Percentiles rank a stretch among this genome's conserved stretches.
Evolutionary conservation across 345 rosid genomes (phyloP).

Genomic region (Atalantia buxifolia): DNA sequence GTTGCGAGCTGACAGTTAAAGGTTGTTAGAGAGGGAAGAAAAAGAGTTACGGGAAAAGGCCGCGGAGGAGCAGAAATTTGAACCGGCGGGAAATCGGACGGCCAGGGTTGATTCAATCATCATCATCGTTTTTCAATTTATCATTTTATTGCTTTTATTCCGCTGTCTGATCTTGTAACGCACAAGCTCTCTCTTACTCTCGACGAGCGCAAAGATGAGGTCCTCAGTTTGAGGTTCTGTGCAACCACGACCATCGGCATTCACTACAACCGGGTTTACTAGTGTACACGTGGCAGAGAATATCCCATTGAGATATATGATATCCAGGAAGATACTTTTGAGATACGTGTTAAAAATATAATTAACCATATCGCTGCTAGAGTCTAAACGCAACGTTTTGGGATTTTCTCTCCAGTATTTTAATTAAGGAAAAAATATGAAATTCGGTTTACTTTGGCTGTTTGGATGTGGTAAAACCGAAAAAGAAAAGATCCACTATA

Average conservation of each 20-base stretch:
- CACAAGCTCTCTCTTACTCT: background rate
- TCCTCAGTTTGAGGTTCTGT: background rate
- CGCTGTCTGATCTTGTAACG: background rate
- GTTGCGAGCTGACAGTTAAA: background rate
- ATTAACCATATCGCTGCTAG: background rate
- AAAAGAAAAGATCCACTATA: background rate
- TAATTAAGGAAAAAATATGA: too few species aligned
- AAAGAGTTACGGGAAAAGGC: conserved; percentile 41
- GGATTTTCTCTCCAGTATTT: too few species aligned
- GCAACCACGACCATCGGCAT: background rate
- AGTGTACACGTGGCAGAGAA: background rate
- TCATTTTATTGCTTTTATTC: too few species aligned
- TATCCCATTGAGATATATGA: background rate
- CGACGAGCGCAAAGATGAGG: conserved; percentile 12
- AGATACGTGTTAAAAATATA: too few species aligned
- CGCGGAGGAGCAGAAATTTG: conserved; percentile 46
- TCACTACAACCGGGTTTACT: background rate
- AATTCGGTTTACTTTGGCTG: background rate
- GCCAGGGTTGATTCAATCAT: conserved; percentile 68
- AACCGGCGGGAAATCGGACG: conserved; percentile 55
- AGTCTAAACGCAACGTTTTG: background rate
- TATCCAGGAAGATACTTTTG: too few species aligned
- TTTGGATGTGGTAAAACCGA: background rate
- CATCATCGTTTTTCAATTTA: conserved; percentile 12
- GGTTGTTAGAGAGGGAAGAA: background rate